Conservation (phyloP, 2,329 filamentous ascomycete genomes). For the Botrytis fragariae region DNA sequence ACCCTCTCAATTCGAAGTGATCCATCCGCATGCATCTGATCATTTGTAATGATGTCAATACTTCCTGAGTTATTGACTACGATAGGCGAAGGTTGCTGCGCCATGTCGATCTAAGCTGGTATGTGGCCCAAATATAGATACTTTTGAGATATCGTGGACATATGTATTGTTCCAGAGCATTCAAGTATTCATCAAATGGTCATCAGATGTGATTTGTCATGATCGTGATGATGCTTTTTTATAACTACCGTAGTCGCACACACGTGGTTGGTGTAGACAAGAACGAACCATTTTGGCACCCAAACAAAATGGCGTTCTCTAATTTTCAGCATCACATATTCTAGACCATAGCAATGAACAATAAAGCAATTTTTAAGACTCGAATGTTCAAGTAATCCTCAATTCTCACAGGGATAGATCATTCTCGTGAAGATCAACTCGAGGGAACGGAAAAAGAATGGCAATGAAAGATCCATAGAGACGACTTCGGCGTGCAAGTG, state of each 20-base stretch:
- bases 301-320: neutral
- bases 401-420: neutral
- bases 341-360: neutral
- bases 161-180: no score
- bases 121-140: neutral
- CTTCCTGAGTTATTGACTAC: neutral
- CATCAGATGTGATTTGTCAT: neutral
- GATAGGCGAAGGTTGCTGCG: neutral
- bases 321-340: neutral
- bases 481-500: neutral
- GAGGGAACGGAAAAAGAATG: neutral
- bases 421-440: neutral
- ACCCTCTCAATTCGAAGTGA: constrained; percentile 16
- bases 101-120: neutral
- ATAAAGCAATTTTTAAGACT: neutral
- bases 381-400: neutral
- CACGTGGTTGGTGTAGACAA: neutral
- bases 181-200: neutral
- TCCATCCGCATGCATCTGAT: neutral
- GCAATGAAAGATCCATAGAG: neutral
- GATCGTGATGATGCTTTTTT: neutral
- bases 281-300: neutral
- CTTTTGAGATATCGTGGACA: neutral
- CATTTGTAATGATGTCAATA: neutral
- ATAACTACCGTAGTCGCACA: neutral